phyloP scores from a whole-genome alignment of 2,329 filamentous ascomycete genomes.

The Penicillium rolfsii region DNA sequence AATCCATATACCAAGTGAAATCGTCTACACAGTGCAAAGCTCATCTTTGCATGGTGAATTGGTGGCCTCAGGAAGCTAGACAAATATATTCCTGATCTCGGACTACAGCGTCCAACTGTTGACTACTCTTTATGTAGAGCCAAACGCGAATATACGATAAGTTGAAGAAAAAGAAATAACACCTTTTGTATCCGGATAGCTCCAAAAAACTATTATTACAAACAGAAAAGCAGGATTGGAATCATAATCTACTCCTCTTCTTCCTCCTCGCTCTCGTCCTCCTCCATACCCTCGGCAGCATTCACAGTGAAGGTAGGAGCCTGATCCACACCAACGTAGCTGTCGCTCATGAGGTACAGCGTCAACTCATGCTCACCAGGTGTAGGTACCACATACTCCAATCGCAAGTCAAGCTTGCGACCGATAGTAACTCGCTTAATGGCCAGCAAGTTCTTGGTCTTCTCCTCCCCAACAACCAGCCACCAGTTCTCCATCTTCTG shows the following conservation, averaged over 20 bases:
- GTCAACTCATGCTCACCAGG: conserved; percentile 86
- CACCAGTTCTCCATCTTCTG: conserved; percentile 99
- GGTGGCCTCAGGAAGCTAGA: neutral
- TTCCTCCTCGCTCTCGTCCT: conserved; percentile 84
- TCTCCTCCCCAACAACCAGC: conserved; percentile 93
- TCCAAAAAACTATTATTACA: conserved; percentile 27
- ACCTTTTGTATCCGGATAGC: conserved; percentile 21
- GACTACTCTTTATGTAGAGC: neutral
- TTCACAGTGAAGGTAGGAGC: conserved; percentile 85
- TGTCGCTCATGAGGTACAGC: conserved; percentile 94
- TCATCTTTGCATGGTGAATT: no score
- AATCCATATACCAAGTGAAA: no score
- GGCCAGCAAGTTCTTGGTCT: conserved; percentile 80
- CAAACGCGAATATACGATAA: neutral
- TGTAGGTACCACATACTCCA: conserved; percentile 88
- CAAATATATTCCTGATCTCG: neutral
- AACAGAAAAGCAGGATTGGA: conserved; percentile 17
- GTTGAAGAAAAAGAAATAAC: conserved; percentile 14
- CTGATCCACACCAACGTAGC: conserved; percentile 95
- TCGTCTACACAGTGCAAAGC: no score
- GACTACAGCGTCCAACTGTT: neutral
- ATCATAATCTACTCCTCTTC: conserved; percentile 52
- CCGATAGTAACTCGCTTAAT: conserved; percentile 94
- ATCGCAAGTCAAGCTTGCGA: conserved; percentile 71
- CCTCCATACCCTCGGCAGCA: conserved; percentile 91